A percentile compares a stretch with the other conserved stretches of the same genome.
Conservation (phyloP, 306 rosid species). For the Notholithocarpus densiflorus region DNA sequence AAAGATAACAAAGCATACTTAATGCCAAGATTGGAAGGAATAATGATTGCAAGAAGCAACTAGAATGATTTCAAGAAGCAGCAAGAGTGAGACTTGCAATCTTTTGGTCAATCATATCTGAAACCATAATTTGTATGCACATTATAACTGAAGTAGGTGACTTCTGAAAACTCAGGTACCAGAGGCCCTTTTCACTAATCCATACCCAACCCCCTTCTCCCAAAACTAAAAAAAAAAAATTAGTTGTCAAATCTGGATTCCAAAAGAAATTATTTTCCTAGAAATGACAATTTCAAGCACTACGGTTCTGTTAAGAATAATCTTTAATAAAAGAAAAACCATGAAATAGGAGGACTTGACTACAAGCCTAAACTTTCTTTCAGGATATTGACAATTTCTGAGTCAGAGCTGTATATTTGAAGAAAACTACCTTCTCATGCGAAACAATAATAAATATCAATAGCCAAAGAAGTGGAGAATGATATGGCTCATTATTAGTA, state of each 20-base stretch:
- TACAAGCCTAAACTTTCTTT: neutral
- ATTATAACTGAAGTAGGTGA: neutral
- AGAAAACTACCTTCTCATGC: neutral
- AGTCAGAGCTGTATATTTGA: neutral
- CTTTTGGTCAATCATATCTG: neutral
- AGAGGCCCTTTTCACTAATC: neutral
- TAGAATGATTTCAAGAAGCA: neutral
- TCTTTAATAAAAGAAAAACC: neutral
- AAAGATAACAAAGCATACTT: neutral
- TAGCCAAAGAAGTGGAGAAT: neutral
- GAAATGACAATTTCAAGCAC: neutral
- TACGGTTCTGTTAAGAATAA: neutral
- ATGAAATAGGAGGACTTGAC: neutral
- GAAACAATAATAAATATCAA: neutral
- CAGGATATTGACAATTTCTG: neutral
- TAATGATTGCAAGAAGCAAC: neutral
- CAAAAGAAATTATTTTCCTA: neutral
- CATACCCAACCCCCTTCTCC: neutral
- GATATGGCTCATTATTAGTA: conserved; percentile 7
- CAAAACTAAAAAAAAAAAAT: neutral
- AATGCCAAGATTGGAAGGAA: neutral
- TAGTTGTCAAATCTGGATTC: neutral
- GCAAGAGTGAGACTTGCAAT: neutral
- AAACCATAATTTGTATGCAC: neutral
- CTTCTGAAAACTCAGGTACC: neutral